Evolutionary conservation across 2,329 filamentous ascomycete genomes (phyloP).

Genomic region (Penicillium crustosum): DNA sequence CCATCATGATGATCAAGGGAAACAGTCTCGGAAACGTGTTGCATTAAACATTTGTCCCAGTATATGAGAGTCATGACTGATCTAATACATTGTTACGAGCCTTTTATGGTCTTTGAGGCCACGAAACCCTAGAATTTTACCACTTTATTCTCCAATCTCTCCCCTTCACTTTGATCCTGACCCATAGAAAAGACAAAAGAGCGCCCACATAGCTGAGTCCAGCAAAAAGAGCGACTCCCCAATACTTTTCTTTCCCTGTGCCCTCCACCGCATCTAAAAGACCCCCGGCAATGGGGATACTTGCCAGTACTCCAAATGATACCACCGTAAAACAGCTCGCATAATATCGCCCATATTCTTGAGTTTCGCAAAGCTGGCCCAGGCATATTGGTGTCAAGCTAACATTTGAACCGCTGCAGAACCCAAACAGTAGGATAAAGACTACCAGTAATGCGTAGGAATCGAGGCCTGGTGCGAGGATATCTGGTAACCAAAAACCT

Average conservation of each 20-base stretch:
- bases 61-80: neutral
- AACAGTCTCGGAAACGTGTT: too few species aligned
- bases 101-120: too few species aligned
- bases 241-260: neutral
- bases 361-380: neutral
- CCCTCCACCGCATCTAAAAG: neutral
- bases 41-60: neutral
- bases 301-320: neutral
- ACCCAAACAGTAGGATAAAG: neutral
- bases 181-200: neutral
- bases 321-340: neutral
- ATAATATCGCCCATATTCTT: neutral
- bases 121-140: neutral
- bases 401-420: neutral
- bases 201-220: neutral
- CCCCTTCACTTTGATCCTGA: neutral
- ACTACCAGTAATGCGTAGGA: neutral
- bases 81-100: neutral
- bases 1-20: neutral
- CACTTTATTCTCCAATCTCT: neutral
- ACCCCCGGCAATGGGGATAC: neutral
- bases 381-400: neutral
- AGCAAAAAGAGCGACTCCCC: neutral
- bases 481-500: neutral
- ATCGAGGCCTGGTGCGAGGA: neutral